Evolutionary conservation across 352 stramenopile species (phyloP).

Genomic region (Blastocystis sp.): DNA sequence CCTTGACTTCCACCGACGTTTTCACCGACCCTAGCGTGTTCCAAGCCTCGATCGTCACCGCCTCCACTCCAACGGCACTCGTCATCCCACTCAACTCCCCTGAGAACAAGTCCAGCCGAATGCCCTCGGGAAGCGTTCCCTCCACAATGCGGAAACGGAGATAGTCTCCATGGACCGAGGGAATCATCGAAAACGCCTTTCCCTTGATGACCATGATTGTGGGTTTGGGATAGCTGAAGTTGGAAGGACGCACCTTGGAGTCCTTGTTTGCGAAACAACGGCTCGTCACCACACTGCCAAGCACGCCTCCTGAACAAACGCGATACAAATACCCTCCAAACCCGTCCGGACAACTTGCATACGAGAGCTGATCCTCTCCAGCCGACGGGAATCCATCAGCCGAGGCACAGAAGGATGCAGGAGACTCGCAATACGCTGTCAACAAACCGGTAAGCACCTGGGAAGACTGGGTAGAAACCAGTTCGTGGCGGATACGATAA

Average conservation of each 20-base stretch:
- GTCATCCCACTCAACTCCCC: slow-evolving; percentile 6
- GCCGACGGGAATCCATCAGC: background rate
- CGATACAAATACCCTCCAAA: background rate
- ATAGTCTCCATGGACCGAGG: background rate
- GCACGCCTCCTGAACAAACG: background rate
- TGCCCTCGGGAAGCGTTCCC: background rate
- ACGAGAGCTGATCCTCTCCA: background rate
- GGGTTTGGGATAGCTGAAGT: background rate
- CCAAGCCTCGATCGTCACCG: too few relatives aligned
- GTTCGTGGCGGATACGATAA: too few relatives aligned
- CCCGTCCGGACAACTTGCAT: background rate
- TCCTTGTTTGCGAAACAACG: too few relatives aligned
- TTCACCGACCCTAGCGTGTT: too few relatives aligned
- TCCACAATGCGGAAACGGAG: background rate
- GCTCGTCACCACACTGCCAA: too few relatives aligned
- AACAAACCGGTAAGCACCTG: too few relatives aligned
- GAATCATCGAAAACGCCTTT: background rate
- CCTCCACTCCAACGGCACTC: too few relatives aligned
- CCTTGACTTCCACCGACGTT: too few relatives aligned
- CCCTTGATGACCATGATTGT: background rate
- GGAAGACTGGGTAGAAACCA: too few relatives aligned
- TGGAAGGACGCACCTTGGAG: too few relatives aligned
- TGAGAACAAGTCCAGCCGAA: slow-evolving; percentile 1
- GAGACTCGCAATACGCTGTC: background rate
- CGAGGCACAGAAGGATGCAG: background rate